Conservation (phyloP, 164 flowering plant genomes). For the Kingdonia uniflora region DNA sequence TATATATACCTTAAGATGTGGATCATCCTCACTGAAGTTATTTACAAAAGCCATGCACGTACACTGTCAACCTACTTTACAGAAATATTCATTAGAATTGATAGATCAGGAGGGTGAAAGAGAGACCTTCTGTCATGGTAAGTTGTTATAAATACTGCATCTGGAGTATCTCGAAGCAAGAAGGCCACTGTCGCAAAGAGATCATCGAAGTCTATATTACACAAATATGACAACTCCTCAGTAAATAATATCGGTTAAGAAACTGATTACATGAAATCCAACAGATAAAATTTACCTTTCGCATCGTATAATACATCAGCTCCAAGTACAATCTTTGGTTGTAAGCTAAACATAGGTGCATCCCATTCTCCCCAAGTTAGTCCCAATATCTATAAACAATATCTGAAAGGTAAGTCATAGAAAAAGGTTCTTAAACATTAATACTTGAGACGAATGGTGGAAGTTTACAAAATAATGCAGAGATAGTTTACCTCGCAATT, state of each 20-base stretch:
- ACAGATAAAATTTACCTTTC: conserved; percentile 34
- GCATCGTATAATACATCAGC: conserved; percentile 90
- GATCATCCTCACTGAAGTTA: too few species aligned
- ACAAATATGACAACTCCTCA: conserved; percentile 6
- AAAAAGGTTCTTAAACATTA: too few species aligned
- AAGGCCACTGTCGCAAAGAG: conserved; percentile 88
- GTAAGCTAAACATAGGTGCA: conserved; percentile 39
- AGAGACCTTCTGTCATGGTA: conserved; percentile 83
- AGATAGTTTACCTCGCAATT: conserved; percentile 44
- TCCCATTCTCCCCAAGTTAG: conserved; percentile 97
- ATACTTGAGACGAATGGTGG: too few species aligned
- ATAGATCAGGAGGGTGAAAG: background rate
- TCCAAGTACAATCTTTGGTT: conserved; percentile 71
- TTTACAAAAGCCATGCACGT: too few species aligned
- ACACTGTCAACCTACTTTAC: too few species aligned
- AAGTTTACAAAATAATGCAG: background rate
- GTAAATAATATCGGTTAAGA: background rate
- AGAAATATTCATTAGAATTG: too few species aligned
- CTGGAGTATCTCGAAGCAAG: conserved; percentile 62
- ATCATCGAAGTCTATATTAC: conserved; percentile 60
- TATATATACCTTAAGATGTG: too few species aligned
- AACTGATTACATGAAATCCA: too few species aligned
- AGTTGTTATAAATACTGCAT: conserved; percentile 73
- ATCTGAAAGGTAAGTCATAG: too few species aligned
- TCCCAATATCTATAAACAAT: conserved; percentile 48